Evolutionary conservation across 495 filamentous ascomycete species (phyloP).

Genomic region (Aspergillus funiculosus): DNA sequence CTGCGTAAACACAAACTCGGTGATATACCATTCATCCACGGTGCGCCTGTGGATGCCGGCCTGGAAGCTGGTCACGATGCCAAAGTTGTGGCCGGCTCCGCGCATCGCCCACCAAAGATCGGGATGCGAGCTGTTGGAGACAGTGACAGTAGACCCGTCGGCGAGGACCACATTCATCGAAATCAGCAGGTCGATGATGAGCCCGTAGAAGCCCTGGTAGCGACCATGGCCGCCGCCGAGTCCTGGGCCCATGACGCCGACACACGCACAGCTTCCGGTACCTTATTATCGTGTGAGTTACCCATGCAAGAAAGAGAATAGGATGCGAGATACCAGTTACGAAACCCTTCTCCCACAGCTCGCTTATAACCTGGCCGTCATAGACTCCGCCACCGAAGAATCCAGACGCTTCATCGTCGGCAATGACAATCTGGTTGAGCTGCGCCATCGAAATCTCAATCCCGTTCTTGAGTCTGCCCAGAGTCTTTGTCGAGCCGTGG

Average conservation of each 20-base stretch:
- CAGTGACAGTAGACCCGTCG: slow-evolving; percentile 3
- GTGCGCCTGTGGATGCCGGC: slow-evolving; percentile 4
- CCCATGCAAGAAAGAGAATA: background rate
- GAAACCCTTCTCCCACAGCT: slow-evolving; percentile 10
- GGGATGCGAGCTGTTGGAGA: background rate
- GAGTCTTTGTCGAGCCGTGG: background rate
- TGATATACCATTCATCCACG: slow-evolving; percentile 3
- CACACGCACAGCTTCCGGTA: slow-evolving; percentile 8
- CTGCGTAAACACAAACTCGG: slow-evolving; percentile 3
- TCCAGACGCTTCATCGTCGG: background rate
- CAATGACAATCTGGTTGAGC: slow-evolving; percentile 3
- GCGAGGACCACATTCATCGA: slow-evolving; percentile 11
- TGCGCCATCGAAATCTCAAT: slow-evolving; percentile 1
- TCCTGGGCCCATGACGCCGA: slow-evolving; percentile 2
- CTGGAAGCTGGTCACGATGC: slow-evolving; percentile 15
- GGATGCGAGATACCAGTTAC: background rate
- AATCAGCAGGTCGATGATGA: slow-evolving; percentile 10
- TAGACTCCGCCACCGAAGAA: slow-evolving; percentile 4
- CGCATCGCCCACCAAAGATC: slow-evolving; percentile 15
- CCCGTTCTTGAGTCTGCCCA: slow-evolving; percentile 4
- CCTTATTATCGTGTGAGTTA: background rate
- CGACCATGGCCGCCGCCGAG: slow-evolving; percentile 14
- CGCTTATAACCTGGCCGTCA: background rate
- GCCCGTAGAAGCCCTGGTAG: slow-evolving; percentile 4
- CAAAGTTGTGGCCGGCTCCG: slow-evolving; percentile 17